Base-by-base conservation (phyloP, 2,329 filamentous ascomycete species). In the Curvularia eragrostidis region DNA sequence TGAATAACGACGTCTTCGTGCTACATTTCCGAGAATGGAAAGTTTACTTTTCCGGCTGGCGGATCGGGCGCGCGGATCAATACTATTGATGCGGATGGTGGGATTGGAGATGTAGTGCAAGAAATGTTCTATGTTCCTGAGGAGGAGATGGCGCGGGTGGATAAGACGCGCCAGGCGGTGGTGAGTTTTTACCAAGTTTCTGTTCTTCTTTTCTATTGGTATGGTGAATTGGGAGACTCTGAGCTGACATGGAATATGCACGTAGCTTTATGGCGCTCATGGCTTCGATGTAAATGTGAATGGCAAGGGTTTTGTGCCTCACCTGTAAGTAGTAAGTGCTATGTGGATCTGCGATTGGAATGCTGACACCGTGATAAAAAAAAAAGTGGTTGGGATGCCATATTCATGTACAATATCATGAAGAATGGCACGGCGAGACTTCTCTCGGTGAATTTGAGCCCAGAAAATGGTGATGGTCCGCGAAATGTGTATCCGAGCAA, bases 371-470 rank as follows among this genome's bases (percentile, higher is more conserved):
- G 15, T 3, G 34, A 6, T 26, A 26, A 26, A 13, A n/a, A 36
- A 36, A n/a, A 26, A 5, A 54, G 52, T 23, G 52, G 19, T 2
- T 48, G 42, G 52, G 52, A 54, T 15, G 32, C 52, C 0, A 54
- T 54, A 26, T 54, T 54, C 23, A 54, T 54, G 52, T 54, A 54
- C 10, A 34, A 48, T 10, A 54, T 54, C 13, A 15, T 39, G 32
- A 42, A 41, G 9, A 54, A 54, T 13, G 52, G 52, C 6, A 30
- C 52, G 21, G 52, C 52, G 5, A 54, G 32, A 26, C 52, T 54
- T 9, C 52, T 54, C 2, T 54, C 52, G 2, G 44, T 54, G n/a
- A 54, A 54, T 18, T n/a, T 54, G 26, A 54, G 52, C 26, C 52
- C 52, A n/a, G 43, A 41, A 23, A 18, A n/a, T 18, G 42, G 43